Conservation (phyloP, 768 basidiomycete species). For the Mycena albidolilacea region DNA sequence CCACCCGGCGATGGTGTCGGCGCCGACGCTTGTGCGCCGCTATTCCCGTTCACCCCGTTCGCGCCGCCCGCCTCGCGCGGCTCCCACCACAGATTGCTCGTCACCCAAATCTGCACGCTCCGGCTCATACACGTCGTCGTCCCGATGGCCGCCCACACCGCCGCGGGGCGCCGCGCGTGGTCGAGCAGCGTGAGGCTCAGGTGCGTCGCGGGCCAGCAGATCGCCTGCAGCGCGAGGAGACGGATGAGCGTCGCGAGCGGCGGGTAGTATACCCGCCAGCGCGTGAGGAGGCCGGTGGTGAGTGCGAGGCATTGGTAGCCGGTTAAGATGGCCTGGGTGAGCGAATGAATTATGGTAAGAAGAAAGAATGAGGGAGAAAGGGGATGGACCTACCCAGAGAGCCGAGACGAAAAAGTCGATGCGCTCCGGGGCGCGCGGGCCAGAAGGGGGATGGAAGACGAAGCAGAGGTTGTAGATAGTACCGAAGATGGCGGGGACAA, state of each 20-base stretch:
- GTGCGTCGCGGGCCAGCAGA: constrained; percentile 97
- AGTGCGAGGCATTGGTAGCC: constrained; percentile 91
- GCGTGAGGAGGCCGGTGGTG: constrained; percentile 89
- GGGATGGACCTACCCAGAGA: constrained; percentile 71
- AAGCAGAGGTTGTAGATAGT: constrained; percentile 74
- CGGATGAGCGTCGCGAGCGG: constrained; percentile 91
- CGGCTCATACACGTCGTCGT: constrained; percentile 89
- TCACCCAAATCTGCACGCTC: constrained; percentile 95
- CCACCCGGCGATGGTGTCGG: neutral
- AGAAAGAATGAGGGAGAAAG: constrained; percentile 10
- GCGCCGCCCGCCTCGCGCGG: constrained; percentile 45
- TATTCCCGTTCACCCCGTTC: neutral
- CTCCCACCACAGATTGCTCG: constrained; percentile 85
- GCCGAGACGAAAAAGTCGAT: constrained; percentile 78
- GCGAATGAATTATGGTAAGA: neutral
- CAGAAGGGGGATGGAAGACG: constrained; percentile 59
- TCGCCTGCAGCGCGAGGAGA: constrained; percentile 92
- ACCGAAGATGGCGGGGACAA: constrained; percentile 82
- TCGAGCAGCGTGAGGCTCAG: constrained; percentile 85
- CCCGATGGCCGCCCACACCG: constrained; percentile 92
- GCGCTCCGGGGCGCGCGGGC: constrained; percentile 61
- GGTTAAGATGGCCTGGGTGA: constrained; percentile 82
- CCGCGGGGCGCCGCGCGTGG: constrained; percentile 78
- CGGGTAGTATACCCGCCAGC: constrained; percentile 94
- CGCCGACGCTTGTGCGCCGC: constrained; percentile 5